Evolutionary conservation across 148 eudicot genomes (phyloP), one percentile per base, ranked within the genome.

Genomic region (Arbutus unedo): DNA sequence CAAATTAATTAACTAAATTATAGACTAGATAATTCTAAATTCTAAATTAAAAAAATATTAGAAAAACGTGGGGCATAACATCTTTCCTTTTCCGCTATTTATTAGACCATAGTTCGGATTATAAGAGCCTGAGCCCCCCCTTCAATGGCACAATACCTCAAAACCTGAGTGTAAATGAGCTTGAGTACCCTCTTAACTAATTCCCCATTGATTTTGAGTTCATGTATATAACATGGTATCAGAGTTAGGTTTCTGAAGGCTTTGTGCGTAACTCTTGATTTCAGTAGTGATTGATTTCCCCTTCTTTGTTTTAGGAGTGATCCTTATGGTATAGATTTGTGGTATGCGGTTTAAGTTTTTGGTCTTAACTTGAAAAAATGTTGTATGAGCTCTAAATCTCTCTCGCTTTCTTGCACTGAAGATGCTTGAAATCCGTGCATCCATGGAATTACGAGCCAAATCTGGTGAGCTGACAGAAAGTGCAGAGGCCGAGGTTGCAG

Each of bases 371-470:
- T 31, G 19, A 68, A 45, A 68, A 68, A 68, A 41, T 13, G 45
- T 70, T 53, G 50, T 51, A 43, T 53, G 64, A 57, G 62, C 59
- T 56, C 19, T 72, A 54, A 18, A 11, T n/a, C 73, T 45, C 50
- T 59, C 62, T 44, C 15, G 11, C 44, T 23, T 21, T 72, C 74
- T n/a, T 51, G 3, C 79, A 80, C 76, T 83, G 55, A 47, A 92
- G 96, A 93, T 93, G 87, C 89, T 90, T 38, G 96, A 93, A 82
- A 80, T 87, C 49, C 82, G 93, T 78, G 87, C 85, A 8, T 83
- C 82, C 82, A 88, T 90, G 89, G 93, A 90, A 82, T 54, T 87
- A 80, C 82, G 88, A 86, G 93, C 87, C 55, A 88, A 93, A 83
- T 80, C 89, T 51, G 38, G 16, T 80, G 88, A 87, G 78, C 82